phyloP scores from a whole-genome alignment of 345 rosid genomes.

The Dovyalis caffra region DNA sequence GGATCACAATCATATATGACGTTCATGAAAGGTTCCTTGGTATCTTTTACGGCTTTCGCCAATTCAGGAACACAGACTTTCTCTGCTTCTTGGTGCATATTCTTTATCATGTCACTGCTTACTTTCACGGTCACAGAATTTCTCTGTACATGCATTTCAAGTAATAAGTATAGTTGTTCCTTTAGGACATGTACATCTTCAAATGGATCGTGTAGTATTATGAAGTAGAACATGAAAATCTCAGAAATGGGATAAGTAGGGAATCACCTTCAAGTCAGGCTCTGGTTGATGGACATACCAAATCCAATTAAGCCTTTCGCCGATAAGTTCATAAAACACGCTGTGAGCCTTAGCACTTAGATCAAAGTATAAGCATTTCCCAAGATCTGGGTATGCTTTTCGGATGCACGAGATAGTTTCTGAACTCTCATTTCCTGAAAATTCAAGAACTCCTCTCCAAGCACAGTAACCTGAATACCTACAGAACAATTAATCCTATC shows the following conservation, averaged over 20 bases:
- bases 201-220: too few relatives aligned
- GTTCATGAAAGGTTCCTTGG: constrained; percentile 77
- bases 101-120: constrained; percentile 47
- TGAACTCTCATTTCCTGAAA: constrained; percentile 48
- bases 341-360: constrained; percentile 44
- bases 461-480: constrained; percentile 86
- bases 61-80: constrained; percentile 61
- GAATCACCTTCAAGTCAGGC: constrained; percentile 56
- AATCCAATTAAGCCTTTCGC: constrained; percentile 69
- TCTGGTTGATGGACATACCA: constrained; percentile 73
- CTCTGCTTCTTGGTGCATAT: constrained; percentile 66
- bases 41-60: constrained; percentile 54
- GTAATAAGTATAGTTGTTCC: too few relatives aligned
- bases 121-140: constrained; percentile 51
- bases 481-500: background rate
- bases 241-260: background rate
- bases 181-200: too few relatives aligned
- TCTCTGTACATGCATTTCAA: too few relatives aligned
- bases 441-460: constrained; percentile 82
- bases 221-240: background rate
- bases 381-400: constrained; percentile 59
- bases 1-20: constrained; percentile 75
- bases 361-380: constrained; percentile 67
- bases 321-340: constrained; percentile 57
- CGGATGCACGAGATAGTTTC: constrained; percentile 44